phyloP scores from a whole-genome alignment of 2,329 filamentous ascomycete species.

The Aspergillus thermomutatus region DNA sequence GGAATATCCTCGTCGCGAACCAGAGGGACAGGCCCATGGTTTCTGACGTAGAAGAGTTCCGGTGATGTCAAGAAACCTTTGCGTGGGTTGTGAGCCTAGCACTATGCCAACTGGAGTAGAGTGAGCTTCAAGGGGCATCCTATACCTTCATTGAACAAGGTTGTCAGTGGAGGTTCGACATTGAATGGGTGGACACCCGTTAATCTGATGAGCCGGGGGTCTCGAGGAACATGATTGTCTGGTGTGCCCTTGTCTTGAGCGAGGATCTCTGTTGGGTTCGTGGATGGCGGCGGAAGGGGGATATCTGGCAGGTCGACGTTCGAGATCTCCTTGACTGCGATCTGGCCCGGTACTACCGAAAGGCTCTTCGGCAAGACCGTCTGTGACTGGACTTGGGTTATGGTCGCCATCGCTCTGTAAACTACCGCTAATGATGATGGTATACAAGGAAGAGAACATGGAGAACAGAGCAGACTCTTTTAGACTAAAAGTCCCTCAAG shows the following conservation, averaged over 20 bases:
- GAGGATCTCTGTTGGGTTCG: conserved; percentile 58
- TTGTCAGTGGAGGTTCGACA: conserved; percentile 75
- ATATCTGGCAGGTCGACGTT: conserved; percentile 42
- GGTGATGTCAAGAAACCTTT: conserved; percentile 81
- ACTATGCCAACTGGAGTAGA: background rate
- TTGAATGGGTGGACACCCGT: conserved; percentile 92
- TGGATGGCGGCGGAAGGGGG: conserved; percentile 66
- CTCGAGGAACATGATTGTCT: conserved; percentile 74
- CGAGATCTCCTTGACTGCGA: conserved; percentile 24
- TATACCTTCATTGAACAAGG: conserved; percentile 63
- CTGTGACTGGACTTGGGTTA: conserved; percentile 22
- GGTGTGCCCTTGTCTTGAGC: conserved; percentile 79
- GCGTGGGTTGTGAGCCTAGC: background rate
- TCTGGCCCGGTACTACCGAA: conserved; percentile 18
- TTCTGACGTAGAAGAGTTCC: conserved; percentile 86
- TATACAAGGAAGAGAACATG: background rate
- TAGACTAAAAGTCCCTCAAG: background rate
- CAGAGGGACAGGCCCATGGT: conserved; percentile 78
- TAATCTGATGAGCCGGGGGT: conserved; percentile 76
- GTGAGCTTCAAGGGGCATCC: background rate
- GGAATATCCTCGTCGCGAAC: conserved; percentile 69
- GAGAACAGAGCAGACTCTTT: background rate
- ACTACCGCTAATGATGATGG: background rate
- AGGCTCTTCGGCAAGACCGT: conserved; percentile 14
- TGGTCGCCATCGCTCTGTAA: conserved; percentile 21